Evolutionary conservation across 257 asterid genomes (phyloP), one percentile per base, ranked within the genome.

Genomic region (Penstemon barbatus): DNA sequence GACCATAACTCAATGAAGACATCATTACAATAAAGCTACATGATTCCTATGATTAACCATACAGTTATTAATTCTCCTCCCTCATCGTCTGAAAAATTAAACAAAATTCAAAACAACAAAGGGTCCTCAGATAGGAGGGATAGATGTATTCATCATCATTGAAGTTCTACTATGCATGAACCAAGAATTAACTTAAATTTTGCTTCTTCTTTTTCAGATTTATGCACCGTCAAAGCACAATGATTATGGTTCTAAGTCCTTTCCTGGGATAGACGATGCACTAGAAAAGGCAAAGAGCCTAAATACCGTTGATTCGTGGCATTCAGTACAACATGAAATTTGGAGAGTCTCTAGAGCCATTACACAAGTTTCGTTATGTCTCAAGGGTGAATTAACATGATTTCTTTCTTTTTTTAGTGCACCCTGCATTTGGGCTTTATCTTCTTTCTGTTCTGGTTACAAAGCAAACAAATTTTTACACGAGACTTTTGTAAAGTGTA

Each of bases 271-370:
- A 71, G 73, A 70, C 8, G 98, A 91, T 44, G 89, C 90, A 12
- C 65, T 87, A 51, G 90, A 87, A 62, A 74, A 65, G 63, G 96
- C 96, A 4, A 78, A 75, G 73, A 70, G 62, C 77, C 39, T 73
- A 4, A 71, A 84, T 45, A 80, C 79, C n/a, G 46, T 70, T 2
- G 79, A 79, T 52, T 78, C 80, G 1, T 87, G 98, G 98, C 78
- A 50, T 33, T 57, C 75, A 48, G 94, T 84, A 44, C 98, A 91
- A 48, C 96, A 85, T 57, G 92, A 91, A 77, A 84, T 91, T 48
- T 91, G 94, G 96, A 80, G 96, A 72, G 98, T 89, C 38, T 78
- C 96, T 53, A 86, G 96, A 71, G 98, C 83, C 66, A 83, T 89
- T 66, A 89, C 86, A 56, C 96, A 91, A 64, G 94, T 89, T 73